Conservation (phyloP, 257 asterid species). For the Cordia subcordata region DNA sequence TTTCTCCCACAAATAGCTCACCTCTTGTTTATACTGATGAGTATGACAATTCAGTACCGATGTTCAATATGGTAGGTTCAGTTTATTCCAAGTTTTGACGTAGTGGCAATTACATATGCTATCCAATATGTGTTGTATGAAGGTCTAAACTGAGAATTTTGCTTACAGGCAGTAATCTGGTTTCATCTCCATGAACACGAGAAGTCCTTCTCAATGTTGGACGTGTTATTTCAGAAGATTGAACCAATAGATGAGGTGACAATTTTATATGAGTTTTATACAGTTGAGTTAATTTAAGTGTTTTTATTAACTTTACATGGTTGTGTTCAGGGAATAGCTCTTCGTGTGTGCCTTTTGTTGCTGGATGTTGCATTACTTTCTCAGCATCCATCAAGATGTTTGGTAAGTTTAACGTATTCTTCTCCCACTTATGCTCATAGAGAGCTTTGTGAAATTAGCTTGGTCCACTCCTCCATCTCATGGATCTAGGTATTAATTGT, state of each 20-base stretch:
- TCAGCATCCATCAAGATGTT: slow-evolving; percentile 58
- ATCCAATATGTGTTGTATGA: slow-evolving; percentile 8
- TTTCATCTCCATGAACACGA: slow-evolving; percentile 84
- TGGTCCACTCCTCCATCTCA: too few relatives aligned
- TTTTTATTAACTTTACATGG: slow-evolving; percentile 17
- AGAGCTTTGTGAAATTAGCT: too few relatives aligned
- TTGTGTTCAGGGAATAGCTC: slow-evolving; percentile 73
- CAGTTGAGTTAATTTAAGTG: slow-evolving; percentile 2
- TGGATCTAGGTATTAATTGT: too few relatives aligned
- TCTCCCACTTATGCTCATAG: too few relatives aligned
- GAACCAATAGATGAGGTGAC: slow-evolving; percentile 84
- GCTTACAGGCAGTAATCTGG: slow-evolving; percentile 82
- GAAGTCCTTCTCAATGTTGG: slow-evolving; percentile 65
- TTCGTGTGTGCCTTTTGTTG: slow-evolving; percentile 74
- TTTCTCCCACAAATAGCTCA: slow-evolving; percentile 34
- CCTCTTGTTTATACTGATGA: slow-evolving; percentile 40
- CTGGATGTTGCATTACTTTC: slow-evolving; percentile 82
- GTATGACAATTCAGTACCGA: slow-evolving; percentile 54
- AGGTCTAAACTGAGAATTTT: slow-evolving; percentile 8
- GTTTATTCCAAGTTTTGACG: slow-evolving; percentile 14
- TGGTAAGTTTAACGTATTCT: slow-evolving; percentile 44
- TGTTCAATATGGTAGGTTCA: slow-evolving; percentile 62
- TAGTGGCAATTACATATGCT: background rate
- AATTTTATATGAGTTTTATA: slow-evolving; percentile 2
- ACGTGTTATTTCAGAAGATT: slow-evolving; percentile 69